A percentile compares a stretch with the other conserved stretches of the same genome.
phyloP scores from a whole-genome alignment of 352 stramenopile genomes.

The Globisporangium barbulae region DNA sequence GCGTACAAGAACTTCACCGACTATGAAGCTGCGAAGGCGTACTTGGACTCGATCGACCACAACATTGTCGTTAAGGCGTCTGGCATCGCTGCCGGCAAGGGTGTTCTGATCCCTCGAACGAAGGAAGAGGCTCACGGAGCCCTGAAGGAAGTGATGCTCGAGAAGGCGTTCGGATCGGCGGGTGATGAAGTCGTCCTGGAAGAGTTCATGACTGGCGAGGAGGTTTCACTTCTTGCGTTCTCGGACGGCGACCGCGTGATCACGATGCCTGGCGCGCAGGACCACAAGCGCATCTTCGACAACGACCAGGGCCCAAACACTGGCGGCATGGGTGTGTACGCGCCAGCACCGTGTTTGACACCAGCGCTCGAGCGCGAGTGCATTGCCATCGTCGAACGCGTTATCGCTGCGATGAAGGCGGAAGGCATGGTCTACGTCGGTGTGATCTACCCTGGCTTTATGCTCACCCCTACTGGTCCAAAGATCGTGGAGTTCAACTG shows the following conservation, averaged over 20 bases:
- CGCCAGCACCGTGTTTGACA: constrained; percentile 95
- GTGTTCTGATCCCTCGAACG: constrained; percentile 94
- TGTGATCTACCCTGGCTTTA: constrained; percentile 99
- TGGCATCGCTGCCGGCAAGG: constrained; percentile 99
- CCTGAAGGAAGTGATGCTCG: constrained; percentile 96
- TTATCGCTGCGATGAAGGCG: constrained; percentile 83
- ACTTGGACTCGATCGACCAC: constrained; percentile 93
- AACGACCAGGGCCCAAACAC: constrained; percentile 98
- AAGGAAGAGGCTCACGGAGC: constrained; percentile 92
- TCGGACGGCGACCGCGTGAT: constrained; percentile 95
- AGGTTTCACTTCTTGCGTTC: constrained; percentile 98
- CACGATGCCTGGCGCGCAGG: constrained; percentile 96
- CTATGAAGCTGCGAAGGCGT: constrained; percentile 86
- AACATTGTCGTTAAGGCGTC: constrained; percentile 99
- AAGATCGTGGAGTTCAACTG: constrained; percentile 99
- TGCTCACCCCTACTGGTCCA: constrained; percentile 88
- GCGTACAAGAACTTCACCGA: constrained; percentile 97
- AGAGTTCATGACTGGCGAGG: constrained; percentile 97
- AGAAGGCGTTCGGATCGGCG: constrained; percentile 95
- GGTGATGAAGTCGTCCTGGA: constrained; percentile 98
- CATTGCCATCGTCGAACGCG: constrained; percentile 77
- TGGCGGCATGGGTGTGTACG: constrained; percentile 99
- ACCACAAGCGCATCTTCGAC: constrained; percentile 99
- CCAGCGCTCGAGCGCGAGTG: constrained; percentile 91
- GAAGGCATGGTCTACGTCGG: constrained; percentile 98